Evolutionary conservation across 768 basidiomycete species (phyloP).

Genomic region (Kwoniella pini): DNA sequence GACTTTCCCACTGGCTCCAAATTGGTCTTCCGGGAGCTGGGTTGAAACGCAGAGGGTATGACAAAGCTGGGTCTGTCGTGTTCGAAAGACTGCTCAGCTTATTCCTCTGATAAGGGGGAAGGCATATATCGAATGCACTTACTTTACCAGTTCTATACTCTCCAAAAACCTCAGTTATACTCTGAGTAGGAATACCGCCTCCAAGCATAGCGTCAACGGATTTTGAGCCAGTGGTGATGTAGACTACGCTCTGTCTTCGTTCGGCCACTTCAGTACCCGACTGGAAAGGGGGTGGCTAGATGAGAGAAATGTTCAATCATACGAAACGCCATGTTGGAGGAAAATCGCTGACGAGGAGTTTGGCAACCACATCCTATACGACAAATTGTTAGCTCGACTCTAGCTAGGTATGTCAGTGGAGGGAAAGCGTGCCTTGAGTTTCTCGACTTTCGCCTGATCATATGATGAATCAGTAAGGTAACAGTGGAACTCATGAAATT

Average conservation of each 20-base stretch:
- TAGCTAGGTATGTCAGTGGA: background rate
- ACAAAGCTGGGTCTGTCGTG: slow-evolving; percentile 71
- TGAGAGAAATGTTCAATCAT: background rate
- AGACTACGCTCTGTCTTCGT: slow-evolving; percentile 66
- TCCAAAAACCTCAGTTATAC: slow-evolving; percentile 94
- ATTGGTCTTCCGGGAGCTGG: slow-evolving; percentile 81
- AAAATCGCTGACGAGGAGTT: slow-evolving; percentile 65
- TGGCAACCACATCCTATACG: slow-evolving; percentile 80
- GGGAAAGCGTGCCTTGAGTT: slow-evolving; percentile 70
- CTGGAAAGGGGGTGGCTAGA: slow-evolving; percentile 83
- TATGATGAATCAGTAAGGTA: background rate
- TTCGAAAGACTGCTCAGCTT: background rate
- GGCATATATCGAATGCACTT: slow-evolving; percentile 10
- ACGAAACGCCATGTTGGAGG: background rate
- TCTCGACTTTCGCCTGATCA: slow-evolving; percentile 82
- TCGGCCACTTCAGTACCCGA: slow-evolving; percentile 84
- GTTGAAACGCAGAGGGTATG: slow-evolving; percentile 91
- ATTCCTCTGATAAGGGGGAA: too few relatives aligned
- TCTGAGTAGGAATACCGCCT: slow-evolving; percentile 87
- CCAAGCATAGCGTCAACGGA: slow-evolving; percentile 83
- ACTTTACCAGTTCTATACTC: slow-evolving; percentile 83
- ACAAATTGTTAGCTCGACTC: background rate
- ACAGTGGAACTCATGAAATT: background rate
- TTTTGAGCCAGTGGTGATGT: slow-evolving; percentile 92
- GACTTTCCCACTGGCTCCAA: slow-evolving; percentile 78